A percentile compares a stretch with the other conserved stretches of the same genome.
Evolutionary conservation across 2,329 filamentous ascomycete genomes (phyloP).

Genomic region (Bipolaris sorokiniana): DNA sequence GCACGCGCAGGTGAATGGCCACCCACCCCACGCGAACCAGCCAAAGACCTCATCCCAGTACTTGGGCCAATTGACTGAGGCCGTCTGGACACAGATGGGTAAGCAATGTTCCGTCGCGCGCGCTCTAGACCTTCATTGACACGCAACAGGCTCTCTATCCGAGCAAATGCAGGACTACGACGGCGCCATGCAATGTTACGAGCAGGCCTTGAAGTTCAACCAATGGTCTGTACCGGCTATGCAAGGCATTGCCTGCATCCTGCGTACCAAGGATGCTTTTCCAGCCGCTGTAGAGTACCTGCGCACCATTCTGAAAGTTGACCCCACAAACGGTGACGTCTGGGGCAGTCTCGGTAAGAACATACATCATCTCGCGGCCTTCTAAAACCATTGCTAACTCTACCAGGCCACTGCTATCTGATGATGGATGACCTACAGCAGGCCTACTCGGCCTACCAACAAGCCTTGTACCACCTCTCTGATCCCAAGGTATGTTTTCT

Average conservation of each 20-base stretch:
- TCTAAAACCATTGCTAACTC: slow-evolving; percentile 19
- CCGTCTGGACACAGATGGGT: slow-evolving; percentile 93
- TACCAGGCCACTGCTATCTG: slow-evolving; percentile 88
- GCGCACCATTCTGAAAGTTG: slow-evolving; percentile 87
- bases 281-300: slow-evolving; percentile 93
- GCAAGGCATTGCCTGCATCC: slow-evolving; percentile 90
- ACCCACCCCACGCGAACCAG: slow-evolving; percentile 62
- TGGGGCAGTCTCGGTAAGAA: slow-evolving; percentile 89
- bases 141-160: slow-evolving; percentile 72
- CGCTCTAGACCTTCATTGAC: slow-evolving; percentile 21
- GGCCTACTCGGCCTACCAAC: slow-evolving; percentile 95
- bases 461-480: slow-evolving; percentile 87
- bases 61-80: slow-evolving; percentile 80
- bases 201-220: slow-evolving; percentile 87
- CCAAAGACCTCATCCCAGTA: slow-evolving; percentile 73
- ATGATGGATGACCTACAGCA: slow-evolving; percentile 99
- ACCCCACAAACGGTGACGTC: slow-evolving; percentile 87
- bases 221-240: slow-evolving; percentile 87
- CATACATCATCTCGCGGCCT: slow-evolving; percentile 17
- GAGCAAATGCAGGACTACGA: slow-evolving; percentile 89
- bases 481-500: slow-evolving; percentile 77
- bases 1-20: slow-evolving; percentile 62
- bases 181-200: slow-evolving; percentile 87
- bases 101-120: slow-evolving; percentile 46
- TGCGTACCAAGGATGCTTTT: slow-evolving; percentile 91